These are phyloP conservation scores for Nosema muscidifuracis DNA, from an alignment of 371 early-diverging fungal genomes.

Conservation along the genomic window DNA sequence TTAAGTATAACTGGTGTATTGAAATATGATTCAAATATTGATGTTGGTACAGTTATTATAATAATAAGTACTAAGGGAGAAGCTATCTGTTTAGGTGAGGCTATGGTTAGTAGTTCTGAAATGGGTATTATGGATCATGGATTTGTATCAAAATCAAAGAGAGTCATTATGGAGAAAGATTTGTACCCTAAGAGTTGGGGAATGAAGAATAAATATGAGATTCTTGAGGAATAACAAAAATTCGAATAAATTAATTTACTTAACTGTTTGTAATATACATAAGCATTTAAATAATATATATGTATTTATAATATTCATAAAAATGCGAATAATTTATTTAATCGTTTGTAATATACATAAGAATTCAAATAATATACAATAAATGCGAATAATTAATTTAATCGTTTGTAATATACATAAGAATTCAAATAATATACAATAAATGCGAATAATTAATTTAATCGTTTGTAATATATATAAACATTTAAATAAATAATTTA, in stretches of 20 bases:
- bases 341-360: no score
- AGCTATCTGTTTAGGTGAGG: conserved; percentile 89
- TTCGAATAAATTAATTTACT: neutral
- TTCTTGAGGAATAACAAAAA: conserved; percentile 35
- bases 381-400: no score
- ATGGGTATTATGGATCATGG: conserved; percentile 85
- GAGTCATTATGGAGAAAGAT: conserved; percentile 99
- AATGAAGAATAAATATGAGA: conserved; percentile 66
- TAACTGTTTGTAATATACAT: no score
- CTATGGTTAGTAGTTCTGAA: conserved; percentile 87
- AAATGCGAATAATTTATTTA: no score
- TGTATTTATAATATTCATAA: no score
- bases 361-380: no score
- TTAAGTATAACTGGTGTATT: conserved; percentile 92
- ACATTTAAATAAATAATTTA: neutral
- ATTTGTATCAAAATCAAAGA: conserved; percentile 91
- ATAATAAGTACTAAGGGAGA: conserved; percentile 99
- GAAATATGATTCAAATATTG: conserved; percentile 87
- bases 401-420: no score
- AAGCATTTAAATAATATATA: no score
- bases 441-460: no score
- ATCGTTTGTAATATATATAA: no score
- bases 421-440: no score
- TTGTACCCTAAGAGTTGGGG: conserved; percentile 95
- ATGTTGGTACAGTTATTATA: conserved; percentile 84